phyloP scores from a whole-genome alignment of 2,329 filamentous ascomycete species.

The Hortaea werneckii region DNA sequence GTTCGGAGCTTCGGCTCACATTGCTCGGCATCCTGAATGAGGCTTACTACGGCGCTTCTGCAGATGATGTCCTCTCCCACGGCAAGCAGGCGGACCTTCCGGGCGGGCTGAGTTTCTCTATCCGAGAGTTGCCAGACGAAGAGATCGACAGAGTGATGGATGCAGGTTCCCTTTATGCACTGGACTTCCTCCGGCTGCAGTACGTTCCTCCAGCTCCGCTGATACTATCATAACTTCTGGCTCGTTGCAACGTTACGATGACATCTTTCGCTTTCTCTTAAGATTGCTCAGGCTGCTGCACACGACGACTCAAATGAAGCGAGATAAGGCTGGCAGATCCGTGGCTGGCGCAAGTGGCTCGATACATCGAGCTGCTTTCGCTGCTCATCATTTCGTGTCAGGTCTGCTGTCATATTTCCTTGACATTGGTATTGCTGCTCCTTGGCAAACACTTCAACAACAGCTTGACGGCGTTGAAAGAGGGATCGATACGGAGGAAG shows the following conservation, averaged over 20 bases:
- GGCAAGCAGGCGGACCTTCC: constrained; percentile 25
- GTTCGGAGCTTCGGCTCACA: constrained; percentile 81
- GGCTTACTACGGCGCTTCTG: constrained; percentile 43
- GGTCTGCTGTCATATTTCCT: constrained; percentile 69
- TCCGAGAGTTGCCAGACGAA: constrained; percentile 66
- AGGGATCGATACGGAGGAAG: constrained; percentile 30
- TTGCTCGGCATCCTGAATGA: constrained; percentile 78
- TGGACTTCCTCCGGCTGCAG: constrained; percentile 85
- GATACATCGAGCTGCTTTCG: constrained; percentile 50
- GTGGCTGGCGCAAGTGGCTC: too few species aligned
- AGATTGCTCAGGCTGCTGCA: constrained; percentile 64
- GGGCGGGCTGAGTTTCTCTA: constrained; percentile 54
- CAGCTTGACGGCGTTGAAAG: constrained; percentile 56
- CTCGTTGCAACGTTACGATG: constrained; percentile 70
- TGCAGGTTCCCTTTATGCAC: constrained; percentile 68
- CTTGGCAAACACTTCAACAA: constrained; percentile 61
- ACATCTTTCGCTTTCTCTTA: constrained; percentile 70
- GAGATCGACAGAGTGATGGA: constrained; percentile 80
- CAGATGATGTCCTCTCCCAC: constrained; percentile 2
- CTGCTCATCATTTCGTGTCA: constrained; percentile 70
- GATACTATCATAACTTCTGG: constrained; percentile 61
- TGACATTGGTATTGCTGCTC: constrained; percentile 61
- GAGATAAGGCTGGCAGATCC: neutral
- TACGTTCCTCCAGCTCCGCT: constrained; percentile 70
- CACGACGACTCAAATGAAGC: constrained; percentile 34